Evolutionary conservation across 306 rosid species (phyloP).

Genomic region (Rosa rugosa): DNA sequence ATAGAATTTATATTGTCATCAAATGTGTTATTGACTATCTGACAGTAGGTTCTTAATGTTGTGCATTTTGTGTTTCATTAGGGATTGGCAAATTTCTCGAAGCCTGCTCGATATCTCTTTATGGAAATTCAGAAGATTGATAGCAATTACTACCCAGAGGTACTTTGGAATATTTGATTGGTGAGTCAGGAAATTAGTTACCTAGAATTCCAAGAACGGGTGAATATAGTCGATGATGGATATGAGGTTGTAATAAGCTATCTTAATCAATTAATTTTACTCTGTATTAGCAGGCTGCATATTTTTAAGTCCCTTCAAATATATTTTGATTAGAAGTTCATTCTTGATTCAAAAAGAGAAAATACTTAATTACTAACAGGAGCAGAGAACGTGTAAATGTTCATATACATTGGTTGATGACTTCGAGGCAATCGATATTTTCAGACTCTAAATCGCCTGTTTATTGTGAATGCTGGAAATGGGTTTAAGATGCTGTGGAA

Average conservation of each 20-base stretch:
- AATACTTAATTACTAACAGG: not conserved
- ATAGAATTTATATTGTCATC: not conserved
- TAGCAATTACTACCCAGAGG: slow-evolving; percentile 94
- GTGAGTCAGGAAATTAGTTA: slow-evolving; percentile 7
- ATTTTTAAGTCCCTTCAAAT: not conserved
- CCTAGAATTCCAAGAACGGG: not conserved
- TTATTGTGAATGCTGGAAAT: slow-evolving; percentile 84
- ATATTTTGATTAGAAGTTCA: not conserved
- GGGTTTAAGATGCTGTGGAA: slow-evolving; percentile 87
- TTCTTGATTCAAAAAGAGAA: not conserved
- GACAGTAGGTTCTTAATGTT: not conserved
- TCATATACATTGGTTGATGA: not conserved
- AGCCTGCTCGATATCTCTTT: slow-evolving; percentile 76
- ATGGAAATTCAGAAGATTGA: slow-evolving; percentile 87
- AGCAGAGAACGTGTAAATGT: not conserved
- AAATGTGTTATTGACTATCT: not conserved
- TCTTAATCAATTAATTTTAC: not conserved
- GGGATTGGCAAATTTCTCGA: slow-evolving; percentile 94
- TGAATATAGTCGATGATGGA: not conserved
- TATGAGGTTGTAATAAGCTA: not conserved
- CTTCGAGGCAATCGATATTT: not conserved
- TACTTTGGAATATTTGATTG: slow-evolving; percentile 29
- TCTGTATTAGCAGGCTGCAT: not conserved
- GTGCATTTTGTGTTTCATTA: slow-evolving; percentile 29
- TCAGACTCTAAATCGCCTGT: slow-evolving; percentile 78